Base-by-base conservation (phyloP, 2,329 filamentous ascomycete genomes). In the Cercospora brassicicola region DNA sequence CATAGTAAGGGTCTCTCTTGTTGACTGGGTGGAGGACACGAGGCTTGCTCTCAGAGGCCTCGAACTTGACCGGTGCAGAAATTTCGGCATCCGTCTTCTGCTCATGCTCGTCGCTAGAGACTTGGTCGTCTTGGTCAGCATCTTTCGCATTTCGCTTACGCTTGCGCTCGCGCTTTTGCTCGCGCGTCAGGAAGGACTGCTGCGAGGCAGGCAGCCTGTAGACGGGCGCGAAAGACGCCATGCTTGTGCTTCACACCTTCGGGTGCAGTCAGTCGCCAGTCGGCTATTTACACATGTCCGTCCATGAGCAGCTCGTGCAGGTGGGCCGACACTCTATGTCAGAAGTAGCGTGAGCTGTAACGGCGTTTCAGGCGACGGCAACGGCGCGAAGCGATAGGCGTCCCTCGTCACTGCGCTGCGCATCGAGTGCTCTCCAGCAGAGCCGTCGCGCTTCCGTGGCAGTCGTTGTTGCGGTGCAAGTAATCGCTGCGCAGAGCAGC, bases 1-100 rank as follows among this genome's bases (percentile, higher is more conserved):
- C 76, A 74, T 76, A 73, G 67, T 77, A 76, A 10, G 76, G 77
- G 69, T 79, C 78, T 28, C 69, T 78, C 45, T 67, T 74, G 66
- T 73, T 75, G 48, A 77, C 70, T 3, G 75, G 73, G 53, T 72
- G 72, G 3, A 62, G 65, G 26, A 69, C 69, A 64, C 71, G 69
- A 10, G 68, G 61, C 56, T 69, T 57, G 18, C 67, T 53, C 30
- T 63, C 45, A 45, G 61, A 59, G 39, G 57, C 45, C 23, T 64
- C 62, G 48, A 66, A 60, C 61, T 65, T 67, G 36, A 39, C 26
- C 51, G 28, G 20, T 33, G 56, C 42, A 56, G 53, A 59, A 45
- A 56, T 45, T 42, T 65, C 53, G 57, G 67, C 63, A 23, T 64
- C 39, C 26, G 53, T 42, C 36, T 42, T 10, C n/a, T 62, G 66